Evolutionary conservation across 371 early-diverging fungal species (phyloP).

Genomic region (Lichtheimia hyalospora): DNA sequence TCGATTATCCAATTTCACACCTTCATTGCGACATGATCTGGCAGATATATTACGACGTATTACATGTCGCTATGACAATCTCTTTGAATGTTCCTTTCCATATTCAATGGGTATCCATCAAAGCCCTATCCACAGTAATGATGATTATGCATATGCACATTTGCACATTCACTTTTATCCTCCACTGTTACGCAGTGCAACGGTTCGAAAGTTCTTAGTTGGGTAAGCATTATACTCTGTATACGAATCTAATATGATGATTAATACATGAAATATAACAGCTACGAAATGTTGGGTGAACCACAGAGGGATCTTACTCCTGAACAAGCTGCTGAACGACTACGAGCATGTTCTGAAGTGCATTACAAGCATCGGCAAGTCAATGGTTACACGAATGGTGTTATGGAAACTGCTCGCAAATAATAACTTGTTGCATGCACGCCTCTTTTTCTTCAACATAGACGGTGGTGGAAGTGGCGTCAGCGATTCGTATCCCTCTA

Average conservation of each 20-base stretch:
- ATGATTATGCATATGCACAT: constrained; percentile 50
- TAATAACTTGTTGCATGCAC: neutral
- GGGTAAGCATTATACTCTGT: constrained; percentile 57
- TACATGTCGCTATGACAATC: constrained; percentile 86
- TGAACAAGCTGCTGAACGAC: constrained; percentile 81
- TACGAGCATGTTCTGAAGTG: constrained; percentile 56
- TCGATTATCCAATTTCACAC: constrained; percentile 54
- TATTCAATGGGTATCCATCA: constrained; percentile 96
- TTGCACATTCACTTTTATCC: constrained; percentile 95
- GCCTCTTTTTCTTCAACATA: neutral
- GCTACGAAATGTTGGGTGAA: constrained; percentile 91
- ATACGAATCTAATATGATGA: neutral
- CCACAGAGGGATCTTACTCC: constrained; percentile 95
- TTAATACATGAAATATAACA: constrained; percentile 11
- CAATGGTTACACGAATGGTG: constrained; percentile 9
- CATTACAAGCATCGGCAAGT: constrained; percentile 58
- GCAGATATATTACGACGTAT: constrained; percentile 76
- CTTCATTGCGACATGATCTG: constrained; percentile 46
- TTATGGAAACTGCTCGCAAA: neutral
- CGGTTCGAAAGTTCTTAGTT: constrained; percentile 92
- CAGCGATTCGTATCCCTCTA: constrained; percentile 3
- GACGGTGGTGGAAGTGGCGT: constrained; percentile 10
- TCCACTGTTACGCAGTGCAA: constrained; percentile 84
- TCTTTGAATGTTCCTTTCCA: constrained; percentile 91
- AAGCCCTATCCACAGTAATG: constrained; percentile 60